These are phyloP conservation scores for Cryptococcus floricola DNA, from an alignment of 1,284 basidiomycete species.

Conservation along the genomic window DNA sequence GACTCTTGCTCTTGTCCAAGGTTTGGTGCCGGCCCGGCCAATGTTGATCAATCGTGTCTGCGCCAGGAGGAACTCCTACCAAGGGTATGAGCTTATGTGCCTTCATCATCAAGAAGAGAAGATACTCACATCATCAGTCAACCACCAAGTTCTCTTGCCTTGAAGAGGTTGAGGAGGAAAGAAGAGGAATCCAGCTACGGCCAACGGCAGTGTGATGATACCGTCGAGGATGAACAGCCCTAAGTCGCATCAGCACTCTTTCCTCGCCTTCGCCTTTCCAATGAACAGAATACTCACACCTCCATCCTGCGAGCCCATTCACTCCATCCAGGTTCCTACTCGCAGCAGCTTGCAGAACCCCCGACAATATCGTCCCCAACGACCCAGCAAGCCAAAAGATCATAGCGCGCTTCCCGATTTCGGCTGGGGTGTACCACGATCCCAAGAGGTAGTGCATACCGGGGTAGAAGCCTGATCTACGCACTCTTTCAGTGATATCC, in stretches of 20 bases:
- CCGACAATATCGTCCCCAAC: slow-evolving; percentile 35
- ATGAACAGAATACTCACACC: slow-evolving; percentile 7
- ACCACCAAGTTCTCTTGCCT: slow-evolving; percentile 29
- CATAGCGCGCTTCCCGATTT: slow-evolving; percentile 39
- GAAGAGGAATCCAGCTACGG: slow-evolving; percentile 34
- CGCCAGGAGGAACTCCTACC: slow-evolving; percentile 27
- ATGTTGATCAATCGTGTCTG: slow-evolving; percentile 20
- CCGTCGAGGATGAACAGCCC: slow-evolving; percentile 43
- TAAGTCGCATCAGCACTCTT: slow-evolving; percentile 1
- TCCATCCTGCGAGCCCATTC: slow-evolving; percentile 36
- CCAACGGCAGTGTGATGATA: slow-evolving; percentile 39
- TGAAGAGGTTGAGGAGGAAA: slow-evolving; percentile 36
- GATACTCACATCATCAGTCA: slow-evolving; percentile 7
- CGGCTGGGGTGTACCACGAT: slow-evolving; percentile 38
- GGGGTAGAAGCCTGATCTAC: slow-evolving; percentile 39
- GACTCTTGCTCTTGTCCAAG: slow-evolving; percentile 25
- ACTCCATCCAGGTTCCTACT: slow-evolving; percentile 36
- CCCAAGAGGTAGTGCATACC: slow-evolving; percentile 36
- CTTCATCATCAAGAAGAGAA: neutral
- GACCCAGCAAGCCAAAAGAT: slow-evolving; percentile 39
- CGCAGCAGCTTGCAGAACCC: slow-evolving; percentile 40
- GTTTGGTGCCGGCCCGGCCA: slow-evolving; percentile 17
- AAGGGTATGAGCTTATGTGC: neutral
- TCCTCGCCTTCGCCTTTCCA: neutral
- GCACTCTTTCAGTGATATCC: neutral